Conservation (phyloP, 129 eudicot species). For the Scalesia atractyloides region DNA sequence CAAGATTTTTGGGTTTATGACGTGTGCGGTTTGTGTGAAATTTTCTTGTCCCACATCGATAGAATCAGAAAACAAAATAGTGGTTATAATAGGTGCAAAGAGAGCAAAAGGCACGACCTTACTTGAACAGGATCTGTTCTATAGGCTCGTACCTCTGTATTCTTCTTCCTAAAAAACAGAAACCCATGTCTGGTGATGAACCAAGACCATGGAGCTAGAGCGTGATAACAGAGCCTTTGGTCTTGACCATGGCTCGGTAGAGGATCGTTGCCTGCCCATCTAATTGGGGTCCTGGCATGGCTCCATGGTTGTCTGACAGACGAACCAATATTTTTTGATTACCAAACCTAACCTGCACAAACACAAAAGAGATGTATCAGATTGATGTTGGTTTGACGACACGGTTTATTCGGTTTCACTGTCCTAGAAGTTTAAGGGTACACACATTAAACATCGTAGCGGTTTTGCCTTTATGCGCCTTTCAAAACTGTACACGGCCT, state of each 20-base stretch:
- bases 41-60: no score
- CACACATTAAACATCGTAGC: background rate
- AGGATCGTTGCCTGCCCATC: background rate
- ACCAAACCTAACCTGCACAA: no score
- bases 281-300: background rate
- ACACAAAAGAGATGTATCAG: no score
- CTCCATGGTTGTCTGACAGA: no score
- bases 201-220: background rate
- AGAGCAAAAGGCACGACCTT: constrained; percentile 46
- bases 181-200: background rate
- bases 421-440: background rate
- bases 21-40: no score
- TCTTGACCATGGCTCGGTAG: background rate
- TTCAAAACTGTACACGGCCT: background rate
- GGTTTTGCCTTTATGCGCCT: background rate
- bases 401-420: background rate
- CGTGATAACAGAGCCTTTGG: background rate
- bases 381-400: constrained; percentile 6
- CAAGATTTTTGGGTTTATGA: no score
- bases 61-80: no score
- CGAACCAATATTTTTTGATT: constrained; percentile 17
- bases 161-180: background rate
- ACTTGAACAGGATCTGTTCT: constrained; percentile 80
- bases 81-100: no score
- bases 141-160: constrained; percentile 60